Evolutionary conservation across 352 stramenopile species (phyloP).

Genomic region (Phytophthora boehmeriae): DNA sequence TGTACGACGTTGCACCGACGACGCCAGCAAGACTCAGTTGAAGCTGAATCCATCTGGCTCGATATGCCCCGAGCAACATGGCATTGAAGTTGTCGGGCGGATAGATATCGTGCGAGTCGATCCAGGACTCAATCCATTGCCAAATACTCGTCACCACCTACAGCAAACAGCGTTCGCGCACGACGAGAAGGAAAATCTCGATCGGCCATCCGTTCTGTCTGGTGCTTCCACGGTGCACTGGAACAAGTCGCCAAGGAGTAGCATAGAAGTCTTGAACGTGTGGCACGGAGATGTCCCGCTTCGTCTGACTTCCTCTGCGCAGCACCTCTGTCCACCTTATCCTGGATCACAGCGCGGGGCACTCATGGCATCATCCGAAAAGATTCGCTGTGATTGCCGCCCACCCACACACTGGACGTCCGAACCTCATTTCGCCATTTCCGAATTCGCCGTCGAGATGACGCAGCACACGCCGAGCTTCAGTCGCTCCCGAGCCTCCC

Average conservation of each 20-base stretch:
- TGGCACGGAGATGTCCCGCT: constrained; percentile 6
- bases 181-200: constrained; percentile 3
- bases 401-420: background rate
- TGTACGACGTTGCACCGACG: too few relatives aligned
- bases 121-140: background rate
- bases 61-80: background rate
- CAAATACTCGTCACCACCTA: constrained; percentile 5
- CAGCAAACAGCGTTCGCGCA: background rate
- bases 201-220: constrained; percentile 18
- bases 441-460: constrained; percentile 25
- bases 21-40: background rate
- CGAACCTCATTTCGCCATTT: constrained; percentile 13
- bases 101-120: too few relatives aligned
- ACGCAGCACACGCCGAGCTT: constrained; percentile 5
- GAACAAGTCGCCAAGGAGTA: background rate
- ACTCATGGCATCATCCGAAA: background rate
- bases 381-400: background rate
- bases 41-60: background rate
- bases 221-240: background rate
- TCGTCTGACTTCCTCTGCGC: constrained; percentile 16
- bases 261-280: constrained; percentile 1
- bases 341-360: background rate
- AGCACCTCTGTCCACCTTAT: background rate
- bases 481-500: constrained; percentile 24
- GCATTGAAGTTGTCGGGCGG: too few relatives aligned